Conservation (phyloP, 805 yeast genomes). For the Candida vartiovaarae region DNA sequence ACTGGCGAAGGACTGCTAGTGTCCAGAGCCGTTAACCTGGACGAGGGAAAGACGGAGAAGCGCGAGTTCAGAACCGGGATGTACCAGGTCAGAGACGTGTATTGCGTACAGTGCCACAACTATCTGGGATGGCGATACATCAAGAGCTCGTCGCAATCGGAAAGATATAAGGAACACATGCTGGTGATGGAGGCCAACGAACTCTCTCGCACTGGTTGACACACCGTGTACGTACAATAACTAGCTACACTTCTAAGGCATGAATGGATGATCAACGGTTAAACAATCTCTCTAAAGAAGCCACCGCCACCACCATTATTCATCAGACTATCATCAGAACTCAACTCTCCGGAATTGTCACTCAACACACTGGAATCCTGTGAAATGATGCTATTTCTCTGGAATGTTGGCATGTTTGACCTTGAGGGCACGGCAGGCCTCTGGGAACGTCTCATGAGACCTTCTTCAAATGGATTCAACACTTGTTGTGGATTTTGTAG, state of each 20-base stretch:
- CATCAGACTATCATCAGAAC: slow-evolving; percentile 20
- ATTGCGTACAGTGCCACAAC: slow-evolving; percentile 46
- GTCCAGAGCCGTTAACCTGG: slow-evolving; percentile 37
- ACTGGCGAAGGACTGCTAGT: slow-evolving; percentile 55
- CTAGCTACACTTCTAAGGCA: too few species aligned
- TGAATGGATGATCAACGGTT: background rate
- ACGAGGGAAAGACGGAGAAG: slow-evolving; percentile 29
- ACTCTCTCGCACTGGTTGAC: background rate
- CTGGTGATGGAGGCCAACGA: slow-evolving; percentile 35
- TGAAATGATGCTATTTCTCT: slow-evolving; percentile 18
- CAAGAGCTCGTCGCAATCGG: slow-evolving; percentile 36
- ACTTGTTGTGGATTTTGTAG: slow-evolving; percentile 10
- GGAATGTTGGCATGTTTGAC: slow-evolving; percentile 6
- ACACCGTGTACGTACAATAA: too few species aligned
- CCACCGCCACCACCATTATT: slow-evolving; percentile 10
- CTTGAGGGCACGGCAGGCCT: slow-evolving; percentile 15
- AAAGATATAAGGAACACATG: slow-evolving; percentile 55
- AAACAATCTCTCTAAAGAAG: slow-evolving; percentile 21
- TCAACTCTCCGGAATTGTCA: slow-evolving; percentile 18
- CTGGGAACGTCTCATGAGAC: slow-evolving; percentile 11
- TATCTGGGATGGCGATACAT: slow-evolving; percentile 62
- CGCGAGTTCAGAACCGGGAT: slow-evolving; percentile 54
- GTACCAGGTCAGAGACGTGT: slow-evolving; percentile 49
- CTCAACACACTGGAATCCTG: slow-evolving; percentile 20
- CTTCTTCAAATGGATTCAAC: slow-evolving; percentile 18